Evolutionary conservation across 2,329 filamentous ascomycete genomes (phyloP), one percentile per base, ranked within the genome.

Genomic region (Penicillium sp.): DNA sequence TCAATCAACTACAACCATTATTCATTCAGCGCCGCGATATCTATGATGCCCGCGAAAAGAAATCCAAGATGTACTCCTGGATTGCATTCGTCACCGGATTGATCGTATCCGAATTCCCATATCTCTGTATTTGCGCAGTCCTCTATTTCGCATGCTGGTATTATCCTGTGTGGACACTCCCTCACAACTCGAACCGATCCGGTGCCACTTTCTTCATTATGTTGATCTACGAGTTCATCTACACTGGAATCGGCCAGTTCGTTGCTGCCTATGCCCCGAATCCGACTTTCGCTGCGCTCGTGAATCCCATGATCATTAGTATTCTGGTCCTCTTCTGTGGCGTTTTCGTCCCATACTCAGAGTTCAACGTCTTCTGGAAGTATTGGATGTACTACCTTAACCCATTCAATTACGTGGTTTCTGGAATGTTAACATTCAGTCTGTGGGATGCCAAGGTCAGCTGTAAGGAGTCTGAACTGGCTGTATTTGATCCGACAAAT

Each of bases 81-180:
- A 74, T 86, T n/a, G 87, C 89, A 0, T 92, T 92, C 69, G 83
- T 82, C 56, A 88, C 87, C 0, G 88, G 87, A 0, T 84, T 88
- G 58, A 80, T 91, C 4, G 76, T 91, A 1, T 84, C 83, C 3
- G 89, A 92, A 68, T 83, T 92, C 19, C 89, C 89, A 0, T 83
- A 84, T 44, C 84, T 88, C 0, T 80, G 89, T 61, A 67, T 90
- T 25, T 81, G 82, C 4, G 83, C 81, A 0, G 77, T 88, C 0
- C 71, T 92, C 4, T 92, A 91, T 77, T 92, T 83, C 78, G 75
- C 85, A 0, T 78, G 89, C 1, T 92, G 88, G 88, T 92, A 92
- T 43, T 42, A 44, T 10, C 75, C 57, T 6, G 57, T 59, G 7
- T 42, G 37, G 37, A 92, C 83, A 71, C 83, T 88, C 0, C 83